These are phyloP conservation scores for Phlyctochytrium bullatum DNA, from an alignment of 192 early-diverging fungal species.

Conservation along the genomic window DNA sequence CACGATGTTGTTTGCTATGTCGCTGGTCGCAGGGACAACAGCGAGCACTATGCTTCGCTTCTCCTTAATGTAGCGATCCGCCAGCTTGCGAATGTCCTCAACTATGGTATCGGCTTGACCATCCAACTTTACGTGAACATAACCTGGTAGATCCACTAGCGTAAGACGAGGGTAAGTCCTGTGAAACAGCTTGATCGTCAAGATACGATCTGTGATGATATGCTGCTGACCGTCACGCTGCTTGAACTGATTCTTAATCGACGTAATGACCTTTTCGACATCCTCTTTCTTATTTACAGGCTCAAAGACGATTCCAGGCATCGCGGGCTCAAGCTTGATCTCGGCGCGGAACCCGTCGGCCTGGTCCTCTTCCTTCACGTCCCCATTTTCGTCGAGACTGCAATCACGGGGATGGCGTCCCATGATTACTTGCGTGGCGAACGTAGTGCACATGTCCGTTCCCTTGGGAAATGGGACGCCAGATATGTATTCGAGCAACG, in stretches of 20 bases:
- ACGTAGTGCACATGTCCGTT: slow-evolving; percentile 4
- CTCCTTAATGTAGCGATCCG: slow-evolving; percentile 91
- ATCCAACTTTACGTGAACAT: slow-evolving; percentile 94
- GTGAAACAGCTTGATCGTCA: slow-evolving; percentile 19
- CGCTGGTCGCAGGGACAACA: slow-evolving; percentile 94
- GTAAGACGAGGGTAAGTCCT: slow-evolving; percentile 58
- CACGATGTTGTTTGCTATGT: slow-evolving; percentile 98
- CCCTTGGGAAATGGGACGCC: slow-evolving; percentile 48
- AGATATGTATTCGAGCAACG: slow-evolving; percentile 94
- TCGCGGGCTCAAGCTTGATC: background rate
- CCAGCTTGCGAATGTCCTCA: slow-evolving; percentile 94
- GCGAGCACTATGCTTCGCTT: slow-evolving; percentile 98
- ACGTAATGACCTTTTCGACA: background rate
- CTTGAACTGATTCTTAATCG: background rate
- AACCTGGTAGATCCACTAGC: slow-evolving; percentile 93
- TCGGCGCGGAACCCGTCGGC: background rate
- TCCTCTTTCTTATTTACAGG: background rate
- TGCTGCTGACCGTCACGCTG: background rate
- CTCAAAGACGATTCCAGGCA: background rate
- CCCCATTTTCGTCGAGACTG: too few species aligned
- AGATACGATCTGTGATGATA: background rate
- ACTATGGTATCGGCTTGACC: slow-evolving; percentile 97
- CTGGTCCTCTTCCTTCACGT: too few species aligned
- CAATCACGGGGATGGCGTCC: slow-evolving; percentile 20
- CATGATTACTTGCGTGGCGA: slow-evolving; percentile 13